Conservation (phyloP, 139 green algal genomes). For the Chlamydomonas eustigma region DNA sequence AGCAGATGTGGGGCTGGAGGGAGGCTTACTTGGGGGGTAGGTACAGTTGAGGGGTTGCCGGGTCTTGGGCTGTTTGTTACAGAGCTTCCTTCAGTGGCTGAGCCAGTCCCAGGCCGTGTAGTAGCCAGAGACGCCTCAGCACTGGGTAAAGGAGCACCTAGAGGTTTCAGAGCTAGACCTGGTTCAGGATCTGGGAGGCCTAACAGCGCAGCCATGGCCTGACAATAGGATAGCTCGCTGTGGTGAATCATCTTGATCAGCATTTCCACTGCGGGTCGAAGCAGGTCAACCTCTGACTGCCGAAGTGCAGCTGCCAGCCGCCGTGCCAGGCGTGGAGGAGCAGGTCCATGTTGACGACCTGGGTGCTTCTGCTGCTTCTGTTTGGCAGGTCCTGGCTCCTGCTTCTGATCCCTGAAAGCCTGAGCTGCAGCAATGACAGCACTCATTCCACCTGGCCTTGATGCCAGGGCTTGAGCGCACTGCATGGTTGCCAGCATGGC, state of each 20-base stretch:
- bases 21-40: neutral
- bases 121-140: no score
- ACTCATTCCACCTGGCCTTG: conserved; percentile 11
- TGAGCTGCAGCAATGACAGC: neutral
- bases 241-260: neutral
- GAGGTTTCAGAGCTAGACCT: neutral
- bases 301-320: neutral
- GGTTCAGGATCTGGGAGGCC: neutral
- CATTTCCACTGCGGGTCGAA: neutral
- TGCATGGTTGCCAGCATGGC: conserved; percentile 14
- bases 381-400: neutral
- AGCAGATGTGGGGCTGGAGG: neutral
- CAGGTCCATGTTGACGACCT: no score
- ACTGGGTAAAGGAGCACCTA: no score
- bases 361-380: no score
- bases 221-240: neutral
- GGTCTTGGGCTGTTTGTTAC: no score
- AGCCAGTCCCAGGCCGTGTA: no score
- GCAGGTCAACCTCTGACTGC: neutral
- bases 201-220: conserved; percentile 1
- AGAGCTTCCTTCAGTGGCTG: no score
- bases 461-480: conserved; percentile 10
- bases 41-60: no score
- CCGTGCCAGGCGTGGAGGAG: neutral
- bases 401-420: neutral